phyloP scores from a whole-genome alignment of 352 stramenopile species.

The Pythium insidiosum region DNA sequence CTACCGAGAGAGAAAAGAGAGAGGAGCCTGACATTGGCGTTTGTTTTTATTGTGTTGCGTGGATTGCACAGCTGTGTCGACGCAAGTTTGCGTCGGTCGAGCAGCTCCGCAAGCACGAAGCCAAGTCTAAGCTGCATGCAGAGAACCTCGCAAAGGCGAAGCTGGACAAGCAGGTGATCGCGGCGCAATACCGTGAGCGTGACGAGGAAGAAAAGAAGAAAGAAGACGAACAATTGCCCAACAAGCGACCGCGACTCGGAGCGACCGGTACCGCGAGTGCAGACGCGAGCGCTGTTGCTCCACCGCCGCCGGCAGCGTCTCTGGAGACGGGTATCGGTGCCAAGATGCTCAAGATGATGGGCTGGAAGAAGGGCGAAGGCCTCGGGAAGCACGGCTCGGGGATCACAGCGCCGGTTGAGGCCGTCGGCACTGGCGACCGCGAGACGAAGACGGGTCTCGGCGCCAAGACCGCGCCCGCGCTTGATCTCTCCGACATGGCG shows the following conservation, averaged over 20 bases:
- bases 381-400: constrained; percentile 75
- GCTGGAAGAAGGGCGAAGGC: constrained; percentile 77
- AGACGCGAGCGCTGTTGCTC: background rate
- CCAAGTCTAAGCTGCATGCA: constrained; percentile 62
- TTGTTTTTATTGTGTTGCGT: too few relatives aligned
- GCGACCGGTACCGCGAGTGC: background rate
- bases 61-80: constrained; percentile 48
- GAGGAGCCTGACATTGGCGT: background rate
- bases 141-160: constrained; percentile 74
- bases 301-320: constrained; percentile 2
- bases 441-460: constrained; percentile 56
- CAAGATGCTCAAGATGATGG: constrained; percentile 87
- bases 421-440: constrained; percentile 24
- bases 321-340: constrained; percentile 65
- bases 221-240: constrained; percentile 9
- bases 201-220: constrained; percentile 37
- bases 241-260: constrained; percentile 9
- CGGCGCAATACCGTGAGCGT: constrained; percentile 49
- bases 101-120: constrained; percentile 71
- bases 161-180: constrained; percentile 55
- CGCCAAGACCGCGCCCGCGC: constrained; percentile 18
- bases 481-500: constrained; percentile 37
- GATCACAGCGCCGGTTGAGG: constrained; percentile 59
- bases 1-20: background rate
- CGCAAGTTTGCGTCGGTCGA: constrained; percentile 75